phyloP scores from a whole-genome alignment of 371 early-diverging fungal genomes.

The Mucor piriformis region DNA sequence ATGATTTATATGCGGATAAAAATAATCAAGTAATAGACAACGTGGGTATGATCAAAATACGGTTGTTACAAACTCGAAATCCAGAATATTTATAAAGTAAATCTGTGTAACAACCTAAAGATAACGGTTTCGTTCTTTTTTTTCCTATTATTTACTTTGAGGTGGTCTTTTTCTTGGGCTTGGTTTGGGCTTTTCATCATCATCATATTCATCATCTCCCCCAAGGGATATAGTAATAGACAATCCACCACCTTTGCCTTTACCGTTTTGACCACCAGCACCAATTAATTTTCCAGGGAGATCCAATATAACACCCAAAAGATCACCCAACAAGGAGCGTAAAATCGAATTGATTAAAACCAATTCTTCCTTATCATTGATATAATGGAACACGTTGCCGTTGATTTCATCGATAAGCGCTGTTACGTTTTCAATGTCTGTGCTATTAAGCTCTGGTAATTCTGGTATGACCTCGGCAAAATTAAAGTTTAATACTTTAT shows the following conservation, averaged over 20 bases:
- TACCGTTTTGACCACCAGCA: neutral
- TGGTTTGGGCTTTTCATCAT: neutral
- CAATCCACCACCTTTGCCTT: neutral
- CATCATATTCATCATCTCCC: neutral
- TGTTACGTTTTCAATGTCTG: neutral
- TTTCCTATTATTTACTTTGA: too few relatives aligned
- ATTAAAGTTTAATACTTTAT: too few relatives aligned
- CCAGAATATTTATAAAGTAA: too few relatives aligned
- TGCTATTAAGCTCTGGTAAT: neutral
- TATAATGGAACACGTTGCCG: neutral
- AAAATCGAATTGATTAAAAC: neutral
- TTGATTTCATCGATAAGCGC: neutral
- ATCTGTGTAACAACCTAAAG: too few relatives aligned
- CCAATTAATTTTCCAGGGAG: neutral
- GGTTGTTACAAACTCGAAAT: too few relatives aligned
- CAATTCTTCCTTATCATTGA: neutral
- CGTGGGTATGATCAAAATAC: too few relatives aligned
- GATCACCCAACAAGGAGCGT: neutral
- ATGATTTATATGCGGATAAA: too few relatives aligned
- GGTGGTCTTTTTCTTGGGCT: too few relatives aligned
- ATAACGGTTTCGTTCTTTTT: too few relatives aligned
- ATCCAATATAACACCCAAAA: neutral
- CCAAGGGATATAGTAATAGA: neutral
- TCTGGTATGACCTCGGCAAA: too few relatives aligned
- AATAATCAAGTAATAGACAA: too few relatives aligned